Conservation (phyloP, 257 asterid genomes). For the Gardenia jasminoides region DNA sequence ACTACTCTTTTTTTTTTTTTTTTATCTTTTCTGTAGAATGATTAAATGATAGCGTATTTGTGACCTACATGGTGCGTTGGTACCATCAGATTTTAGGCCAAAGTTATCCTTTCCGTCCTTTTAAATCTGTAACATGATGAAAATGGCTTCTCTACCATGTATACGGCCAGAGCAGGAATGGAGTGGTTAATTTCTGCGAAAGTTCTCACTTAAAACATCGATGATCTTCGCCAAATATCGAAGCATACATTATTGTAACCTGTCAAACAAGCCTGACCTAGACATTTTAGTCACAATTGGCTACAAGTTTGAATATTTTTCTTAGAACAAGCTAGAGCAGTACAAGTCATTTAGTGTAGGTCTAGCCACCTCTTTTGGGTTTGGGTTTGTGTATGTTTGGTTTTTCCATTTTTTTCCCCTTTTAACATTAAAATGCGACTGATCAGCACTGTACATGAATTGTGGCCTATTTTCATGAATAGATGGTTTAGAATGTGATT, state of each 20-base stretch:
- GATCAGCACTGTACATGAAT: not conserved
- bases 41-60: no score
- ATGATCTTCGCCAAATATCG: not conserved
- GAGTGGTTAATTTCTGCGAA: not conserved
- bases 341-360: not conserved
- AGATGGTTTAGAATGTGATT: not conserved
- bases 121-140: not conserved
- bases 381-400: no score
- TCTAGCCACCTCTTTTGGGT: no score
- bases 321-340: not conserved
- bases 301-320: not conserved
- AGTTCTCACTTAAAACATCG: not conserved
- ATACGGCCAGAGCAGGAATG: not conserved
- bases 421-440: no score
- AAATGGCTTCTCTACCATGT: not conserved
- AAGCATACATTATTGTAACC: not conserved
- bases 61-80: not conserved
- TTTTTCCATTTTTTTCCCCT: no score
- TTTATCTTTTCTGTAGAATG: not conserved
- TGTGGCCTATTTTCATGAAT: not conserved
- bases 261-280: not conserved
- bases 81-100: not conserved
- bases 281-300: not conserved
- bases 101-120: not conserved
- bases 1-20: no score